Evolutionary conservation across 2,329 filamentous ascomycete genomes (phyloP).

Genomic region (Diaporthe nobilis): DNA sequence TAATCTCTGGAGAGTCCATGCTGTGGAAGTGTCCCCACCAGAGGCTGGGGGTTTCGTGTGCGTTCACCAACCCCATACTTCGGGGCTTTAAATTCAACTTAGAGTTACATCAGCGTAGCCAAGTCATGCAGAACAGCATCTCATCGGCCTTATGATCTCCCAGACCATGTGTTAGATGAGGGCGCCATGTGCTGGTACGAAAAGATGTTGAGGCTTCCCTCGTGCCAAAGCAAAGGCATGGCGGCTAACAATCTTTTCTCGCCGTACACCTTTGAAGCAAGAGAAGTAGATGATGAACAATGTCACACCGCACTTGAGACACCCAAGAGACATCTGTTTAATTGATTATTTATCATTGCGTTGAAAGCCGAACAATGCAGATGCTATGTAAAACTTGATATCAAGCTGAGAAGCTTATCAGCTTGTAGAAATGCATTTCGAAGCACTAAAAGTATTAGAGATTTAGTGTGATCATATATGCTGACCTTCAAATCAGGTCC

Average conservation of each 20-base stretch:
- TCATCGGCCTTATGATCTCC: conserved; percentile 6
- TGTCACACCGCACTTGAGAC: too few species aligned
- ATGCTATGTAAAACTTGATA: not conserved
- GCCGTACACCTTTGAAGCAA: not conserved
- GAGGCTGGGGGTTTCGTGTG: not conserved
- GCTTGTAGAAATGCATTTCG: too few species aligned
- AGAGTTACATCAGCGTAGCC: not conserved
- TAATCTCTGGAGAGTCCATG: too few species aligned
- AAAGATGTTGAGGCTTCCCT: not conserved
- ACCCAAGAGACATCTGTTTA: too few species aligned
- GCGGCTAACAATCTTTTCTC: not conserved
- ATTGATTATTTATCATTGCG: too few species aligned
- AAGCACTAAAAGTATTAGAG: not conserved
- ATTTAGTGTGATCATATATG: not conserved
- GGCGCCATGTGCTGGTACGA: not conserved
- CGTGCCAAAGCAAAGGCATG: not conserved
- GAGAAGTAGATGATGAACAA: not conserved
- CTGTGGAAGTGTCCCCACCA: too few species aligned
- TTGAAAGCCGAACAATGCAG: not conserved
- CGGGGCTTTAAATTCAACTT: not conserved
- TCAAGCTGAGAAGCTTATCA: not conserved
- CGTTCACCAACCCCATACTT: not conserved
- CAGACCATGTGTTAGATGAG: not conserved
- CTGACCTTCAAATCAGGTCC: not conserved
- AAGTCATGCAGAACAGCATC: not conserved